Evolutionary conservation across 2,329 filamentous ascomycete species (phyloP).

Genomic region (Dichotomopilus funicola): DNA sequence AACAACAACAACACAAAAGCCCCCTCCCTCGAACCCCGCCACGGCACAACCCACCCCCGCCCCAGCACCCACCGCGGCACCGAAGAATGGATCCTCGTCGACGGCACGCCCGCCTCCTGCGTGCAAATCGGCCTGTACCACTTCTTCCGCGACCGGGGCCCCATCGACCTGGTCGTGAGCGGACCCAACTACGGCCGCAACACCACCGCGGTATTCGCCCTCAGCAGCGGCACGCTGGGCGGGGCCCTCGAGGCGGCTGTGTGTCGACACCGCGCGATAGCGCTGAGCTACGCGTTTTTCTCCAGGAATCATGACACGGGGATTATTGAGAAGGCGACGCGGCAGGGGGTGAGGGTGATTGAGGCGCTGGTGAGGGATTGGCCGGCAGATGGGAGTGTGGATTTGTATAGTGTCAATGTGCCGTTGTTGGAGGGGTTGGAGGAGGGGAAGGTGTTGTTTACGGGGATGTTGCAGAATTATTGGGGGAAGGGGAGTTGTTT

Average conservation of each 20-base stretch:
- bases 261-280: conserved; percentile 65
- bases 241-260: conserved; percentile 71
- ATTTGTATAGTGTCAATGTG: conserved; percentile 89
- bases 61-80: conserved; percentile 40
- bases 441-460: conserved; percentile 68
- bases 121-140: conserved; percentile 78
- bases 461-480: conserved; percentile 81
- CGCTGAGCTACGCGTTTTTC: conserved; percentile 87
- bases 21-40: conserved; percentile 30
- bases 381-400: conserved; percentile 57
- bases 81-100: conserved; percentile 76
- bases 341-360: conserved; percentile 68
- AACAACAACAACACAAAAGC: conserved; percentile 26
- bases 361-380: conserved; percentile 73
- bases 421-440: conserved; percentile 74
- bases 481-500: conserved; percentile 86
- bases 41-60: conserved; percentile 60
- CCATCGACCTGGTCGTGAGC: conserved; percentile 69
- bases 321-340: conserved; percentile 71
- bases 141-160: conserved; percentile 65
- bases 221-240: conserved; percentile 72
- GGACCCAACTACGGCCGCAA: conserved; percentile 82
- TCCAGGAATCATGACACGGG: conserved; percentile 73
- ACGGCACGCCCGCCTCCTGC: conserved; percentile 74
- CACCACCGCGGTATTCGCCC: conserved; percentile 70